These are phyloP conservation scores for Verticillium dahliae DNA, from an alignment of 2,329 filamentous ascomycete species.

Conservation along the genomic window DNA sequence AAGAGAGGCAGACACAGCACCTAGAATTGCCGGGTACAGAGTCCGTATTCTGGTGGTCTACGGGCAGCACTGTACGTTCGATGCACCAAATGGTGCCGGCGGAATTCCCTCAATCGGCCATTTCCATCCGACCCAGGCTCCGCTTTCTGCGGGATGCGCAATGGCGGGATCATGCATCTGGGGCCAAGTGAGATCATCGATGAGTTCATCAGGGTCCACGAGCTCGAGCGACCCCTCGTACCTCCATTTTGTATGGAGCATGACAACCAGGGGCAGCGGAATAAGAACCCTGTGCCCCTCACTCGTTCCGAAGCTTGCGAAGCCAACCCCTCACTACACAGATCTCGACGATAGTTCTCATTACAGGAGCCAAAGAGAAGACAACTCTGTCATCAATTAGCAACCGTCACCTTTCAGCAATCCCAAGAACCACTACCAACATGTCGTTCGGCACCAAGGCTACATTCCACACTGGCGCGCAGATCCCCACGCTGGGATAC, in stretches of 20 bases:
- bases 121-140: background rate
- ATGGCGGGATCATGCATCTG: background rate
- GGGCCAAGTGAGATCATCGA: background rate
- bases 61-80: no score
- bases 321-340: background rate
- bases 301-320: background rate
- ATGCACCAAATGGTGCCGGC: background rate
- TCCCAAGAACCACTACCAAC: constrained; percentile 4
- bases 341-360: no score
- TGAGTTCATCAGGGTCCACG: background rate
- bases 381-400: background rate
- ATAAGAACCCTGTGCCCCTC: background rate
- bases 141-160: background rate
- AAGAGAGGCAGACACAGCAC: no score
- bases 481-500: constrained; percentile 54
- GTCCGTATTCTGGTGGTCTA: no score
- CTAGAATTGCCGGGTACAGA: no score
- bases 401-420: background rate
- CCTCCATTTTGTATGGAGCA: background rate
- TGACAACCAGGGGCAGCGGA: background rate
- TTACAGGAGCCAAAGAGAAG: no score
- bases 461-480: constrained; percentile 56
- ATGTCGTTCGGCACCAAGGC: constrained; percentile 54
- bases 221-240: background rate
- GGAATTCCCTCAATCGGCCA: background rate